A percentile compares a stretch with the other conserved stretches of the same genome.
phyloP scores from a whole-genome alignment of 305 asterid genomes.

The Coffea humblotiana region DNA sequence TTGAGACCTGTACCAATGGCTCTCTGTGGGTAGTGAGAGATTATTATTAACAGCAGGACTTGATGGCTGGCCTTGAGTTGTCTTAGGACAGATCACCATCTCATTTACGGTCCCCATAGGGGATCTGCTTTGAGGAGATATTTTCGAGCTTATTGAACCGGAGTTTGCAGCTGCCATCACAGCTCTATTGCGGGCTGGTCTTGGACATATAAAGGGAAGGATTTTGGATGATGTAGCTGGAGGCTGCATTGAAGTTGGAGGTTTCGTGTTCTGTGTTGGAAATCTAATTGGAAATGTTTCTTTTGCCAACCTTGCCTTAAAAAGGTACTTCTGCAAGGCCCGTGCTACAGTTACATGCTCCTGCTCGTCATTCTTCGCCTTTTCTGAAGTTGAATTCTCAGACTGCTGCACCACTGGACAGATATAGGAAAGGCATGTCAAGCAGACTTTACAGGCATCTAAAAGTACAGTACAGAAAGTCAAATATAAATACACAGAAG shows the following conservation, averaged over 20 bases:
- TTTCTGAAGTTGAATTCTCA: slow-evolving; percentile 52
- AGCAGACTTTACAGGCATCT: slow-evolving; percentile 10
- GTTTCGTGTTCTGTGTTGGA: slow-evolving; percentile 57
- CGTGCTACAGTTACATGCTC: slow-evolving; percentile 95
- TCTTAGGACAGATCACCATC: slow-evolving; percentile 20
- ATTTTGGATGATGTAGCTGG: slow-evolving; percentile 69
- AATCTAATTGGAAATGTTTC: slow-evolving; percentile 71
- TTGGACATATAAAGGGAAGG: slow-evolving; percentile 79
- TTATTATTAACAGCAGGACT: slow-evolving; percentile 28
- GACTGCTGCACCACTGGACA: slow-evolving; percentile 71
- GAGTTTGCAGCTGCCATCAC: slow-evolving; percentile 32
- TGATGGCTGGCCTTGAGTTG: slow-evolving; percentile 34
- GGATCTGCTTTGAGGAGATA: slow-evolving; percentile 31
- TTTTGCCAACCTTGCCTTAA: slow-evolving; percentile 61
- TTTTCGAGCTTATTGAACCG: slow-evolving; percentile 39
- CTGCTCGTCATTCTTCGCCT: slow-evolving; percentile 68
- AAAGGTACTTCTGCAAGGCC: slow-evolving; percentile 75
- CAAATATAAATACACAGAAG: background rate
- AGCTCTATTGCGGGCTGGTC: slow-evolving; percentile 55
- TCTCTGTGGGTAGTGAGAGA: slow-evolving; percentile 31
- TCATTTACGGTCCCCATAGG: slow-evolving; percentile 21
- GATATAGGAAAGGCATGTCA: slow-evolving; percentile 11
- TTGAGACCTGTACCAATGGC: slow-evolving; percentile 33
- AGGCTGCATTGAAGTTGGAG: slow-evolving; percentile 49
- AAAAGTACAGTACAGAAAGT: background rate